Evolutionary conservation across 1,284 basidiomycete species (phyloP).

Genomic region (Agroathelia rolfsii): DNA sequence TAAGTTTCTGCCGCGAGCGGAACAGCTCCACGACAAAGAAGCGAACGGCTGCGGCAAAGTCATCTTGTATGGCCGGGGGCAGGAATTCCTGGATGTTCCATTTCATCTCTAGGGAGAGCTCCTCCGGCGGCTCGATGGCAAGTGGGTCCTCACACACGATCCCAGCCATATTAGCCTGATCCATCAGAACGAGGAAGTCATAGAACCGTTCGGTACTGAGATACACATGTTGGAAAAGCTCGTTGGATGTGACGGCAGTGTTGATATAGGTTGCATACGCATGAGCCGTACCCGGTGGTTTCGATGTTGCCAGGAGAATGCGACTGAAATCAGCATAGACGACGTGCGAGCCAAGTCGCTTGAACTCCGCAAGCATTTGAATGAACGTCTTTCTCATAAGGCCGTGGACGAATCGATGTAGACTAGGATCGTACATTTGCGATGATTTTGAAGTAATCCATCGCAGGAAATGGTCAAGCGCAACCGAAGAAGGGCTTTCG

Average conservation of each 20-base stretch:
- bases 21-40: constrained; percentile 86
- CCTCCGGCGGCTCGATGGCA: constrained; percentile 55
- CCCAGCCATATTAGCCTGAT: constrained; percentile 88
- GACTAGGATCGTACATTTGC: constrained; percentile 86
- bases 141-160: constrained; percentile 77
- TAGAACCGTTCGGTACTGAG: constrained; percentile 87
- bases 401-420: constrained; percentile 90
- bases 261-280: constrained; percentile 95
- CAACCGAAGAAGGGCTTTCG: constrained; percentile 53
- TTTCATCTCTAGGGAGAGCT: constrained; percentile 74
- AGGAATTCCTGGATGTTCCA: constrained; percentile 96
- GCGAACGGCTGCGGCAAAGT: constrained; percentile 71
- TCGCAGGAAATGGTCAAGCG: constrained; percentile 92
- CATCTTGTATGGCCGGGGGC: constrained; percentile 71
- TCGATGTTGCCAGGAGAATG: constrained; percentile 87
- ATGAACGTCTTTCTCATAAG: constrained; percentile 98
- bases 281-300: constrained; percentile 90
- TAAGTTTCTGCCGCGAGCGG: constrained; percentile 61
- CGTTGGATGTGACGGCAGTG: constrained; percentile 88
- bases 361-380: constrained; percentile 95
- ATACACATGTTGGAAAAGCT: constrained; percentile 91
- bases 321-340: constrained; percentile 94
- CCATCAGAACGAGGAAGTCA: constrained; percentile 95
- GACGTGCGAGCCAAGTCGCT: constrained; percentile 86
- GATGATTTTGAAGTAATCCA: constrained; percentile 87